These are phyloP conservation scores for Penicillium concentricum DNA, from an alignment of 2,329 filamentous ascomycete genomes.

Conservation along the genomic window DNA sequence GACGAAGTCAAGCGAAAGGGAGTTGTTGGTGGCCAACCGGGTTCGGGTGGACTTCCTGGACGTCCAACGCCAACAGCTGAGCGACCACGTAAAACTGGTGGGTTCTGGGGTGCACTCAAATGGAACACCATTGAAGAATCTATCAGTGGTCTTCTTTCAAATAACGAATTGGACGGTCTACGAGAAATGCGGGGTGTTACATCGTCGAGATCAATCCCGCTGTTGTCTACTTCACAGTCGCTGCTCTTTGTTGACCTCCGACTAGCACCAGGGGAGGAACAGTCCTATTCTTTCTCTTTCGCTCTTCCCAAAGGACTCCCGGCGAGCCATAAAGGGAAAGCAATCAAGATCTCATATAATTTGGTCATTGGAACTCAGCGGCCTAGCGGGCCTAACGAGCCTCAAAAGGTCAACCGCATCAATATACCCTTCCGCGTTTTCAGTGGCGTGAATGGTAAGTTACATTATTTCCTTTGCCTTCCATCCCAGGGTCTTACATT, in stretches of 20 bases:
- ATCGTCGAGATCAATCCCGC: slow-evolving; percentile 80
- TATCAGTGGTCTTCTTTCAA: slow-evolving; percentile 80
- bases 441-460: slow-evolving; percentile 77
- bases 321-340: slow-evolving; percentile 84
- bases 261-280: slow-evolving; percentile 83
- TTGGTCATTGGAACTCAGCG: slow-evolving; percentile 89
- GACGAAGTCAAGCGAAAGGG: slow-evolving; percentile 95
- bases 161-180: slow-evolving; percentile 85
- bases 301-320: slow-evolving; percentile 84
- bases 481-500: slow-evolving; percentile 20
- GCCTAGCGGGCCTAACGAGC: slow-evolving; percentile 71
- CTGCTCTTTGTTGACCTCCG: slow-evolving; percentile 92
- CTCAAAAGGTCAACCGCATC: slow-evolving; percentile 80
- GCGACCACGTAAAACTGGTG: slow-evolving; percentile 63
- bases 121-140: slow-evolving; percentile 89
- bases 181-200: slow-evolving; percentile 90
- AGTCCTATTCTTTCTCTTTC: slow-evolving; percentile 82
- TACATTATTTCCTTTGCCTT: not conserved
- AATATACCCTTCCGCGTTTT: slow-evolving; percentile 91
- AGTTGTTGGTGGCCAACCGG: slow-evolving; percentile 77
- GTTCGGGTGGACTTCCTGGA: slow-evolving; percentile 68
- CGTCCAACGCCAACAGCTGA: slow-evolving; percentile 51
- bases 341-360: slow-evolving; percentile 90
- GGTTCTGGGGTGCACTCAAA: slow-evolving; percentile 78
- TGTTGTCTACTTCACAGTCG: slow-evolving; percentile 93